A percentile compares a stretch with the other conserved stretches of the same genome.
Evolutionary conservation across 2,329 filamentous ascomycete species (phyloP).

Genomic region (Phialophora chinensis): DNA sequence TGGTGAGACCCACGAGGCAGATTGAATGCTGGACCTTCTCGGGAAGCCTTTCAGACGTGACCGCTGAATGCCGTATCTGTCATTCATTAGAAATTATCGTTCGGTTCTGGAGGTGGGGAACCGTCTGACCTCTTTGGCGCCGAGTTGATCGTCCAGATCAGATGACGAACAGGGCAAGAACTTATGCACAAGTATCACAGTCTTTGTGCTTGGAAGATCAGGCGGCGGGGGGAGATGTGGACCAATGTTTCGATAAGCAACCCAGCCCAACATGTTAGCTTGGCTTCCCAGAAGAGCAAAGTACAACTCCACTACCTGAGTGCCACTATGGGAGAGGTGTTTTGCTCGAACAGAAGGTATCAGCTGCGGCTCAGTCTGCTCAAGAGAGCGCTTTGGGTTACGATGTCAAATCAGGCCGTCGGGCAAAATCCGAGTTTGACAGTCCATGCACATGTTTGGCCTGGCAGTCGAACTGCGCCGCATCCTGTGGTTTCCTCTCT

Average conservation of each 20-base stretch:
- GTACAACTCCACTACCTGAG: not conserved
- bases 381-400: not conserved
- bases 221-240: not conserved
- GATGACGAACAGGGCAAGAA: not conserved
- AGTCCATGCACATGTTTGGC: not conserved
- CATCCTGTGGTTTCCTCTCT: slow-evolving; percentile 2
- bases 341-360: not conserved
- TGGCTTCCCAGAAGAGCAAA: not conserved
- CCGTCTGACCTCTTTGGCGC: too few species aligned
- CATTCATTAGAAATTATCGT: not conserved
- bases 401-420: not conserved
- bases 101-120: not conserved
- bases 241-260: not conserved
- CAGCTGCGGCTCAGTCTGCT: not conserved
- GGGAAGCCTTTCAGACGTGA: not conserved
- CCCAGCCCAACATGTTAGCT: not conserved
- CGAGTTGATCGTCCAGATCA: not conserved
- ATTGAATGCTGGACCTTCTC: not conserved
- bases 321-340: not conserved
- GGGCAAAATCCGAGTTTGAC: not conserved
- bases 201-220: not conserved
- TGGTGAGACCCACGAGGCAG: not conserved
- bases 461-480: not conserved
- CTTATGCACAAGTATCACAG: not conserved
- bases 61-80: not conserved